Evolutionary conservation across 1,284 basidiomycete species (phyloP).

Genomic region (Puccinia polysora): DNA sequence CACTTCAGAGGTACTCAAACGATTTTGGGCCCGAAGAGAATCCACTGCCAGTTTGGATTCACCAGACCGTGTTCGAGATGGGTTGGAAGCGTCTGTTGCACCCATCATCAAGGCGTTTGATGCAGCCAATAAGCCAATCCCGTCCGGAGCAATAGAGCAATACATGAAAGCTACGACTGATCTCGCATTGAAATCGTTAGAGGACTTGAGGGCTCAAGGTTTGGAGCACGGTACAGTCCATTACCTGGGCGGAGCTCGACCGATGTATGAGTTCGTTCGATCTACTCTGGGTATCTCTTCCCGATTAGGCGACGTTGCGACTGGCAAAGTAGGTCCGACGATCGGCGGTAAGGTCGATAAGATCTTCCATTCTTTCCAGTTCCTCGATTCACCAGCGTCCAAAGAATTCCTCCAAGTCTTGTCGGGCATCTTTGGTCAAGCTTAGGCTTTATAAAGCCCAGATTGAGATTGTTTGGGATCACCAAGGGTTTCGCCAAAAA

Average conservation of each 20-base stretch:
- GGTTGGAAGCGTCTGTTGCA: not conserved
- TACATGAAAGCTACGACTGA: not conserved
- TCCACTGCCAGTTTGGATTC: slow-evolving; percentile 27
- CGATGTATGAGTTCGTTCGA: slow-evolving; percentile 20
- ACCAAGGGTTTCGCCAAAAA: too few species aligned
- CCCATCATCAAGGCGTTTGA: not conserved
- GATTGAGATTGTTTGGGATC: too few species aligned
- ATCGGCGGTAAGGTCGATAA: slow-evolving; percentile 13
- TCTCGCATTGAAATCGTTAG: not conserved
- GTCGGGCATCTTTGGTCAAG: too few species aligned
- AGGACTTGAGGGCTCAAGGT: not conserved
- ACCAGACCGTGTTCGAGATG: not conserved
- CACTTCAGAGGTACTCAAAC: not conserved
- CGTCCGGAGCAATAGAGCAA: not conserved
- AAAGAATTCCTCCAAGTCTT: too few species aligned
- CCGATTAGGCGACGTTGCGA: slow-evolving; percentile 8
- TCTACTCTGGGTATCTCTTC: not conserved
- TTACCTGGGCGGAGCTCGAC: slow-evolving; percentile 3
- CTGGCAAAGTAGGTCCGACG: not conserved
- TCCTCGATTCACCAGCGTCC: too few species aligned
- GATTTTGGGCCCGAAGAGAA: slow-evolving; percentile 10
- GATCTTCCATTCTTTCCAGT: slow-evolving; percentile 12
- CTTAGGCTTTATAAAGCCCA: too few species aligned
- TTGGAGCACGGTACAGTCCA: not conserved
- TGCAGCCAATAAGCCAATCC: not conserved